phyloP scores from a whole-genome alignment of 2,329 filamentous ascomycete genomes.

The Juglanconis sp. region DNA sequence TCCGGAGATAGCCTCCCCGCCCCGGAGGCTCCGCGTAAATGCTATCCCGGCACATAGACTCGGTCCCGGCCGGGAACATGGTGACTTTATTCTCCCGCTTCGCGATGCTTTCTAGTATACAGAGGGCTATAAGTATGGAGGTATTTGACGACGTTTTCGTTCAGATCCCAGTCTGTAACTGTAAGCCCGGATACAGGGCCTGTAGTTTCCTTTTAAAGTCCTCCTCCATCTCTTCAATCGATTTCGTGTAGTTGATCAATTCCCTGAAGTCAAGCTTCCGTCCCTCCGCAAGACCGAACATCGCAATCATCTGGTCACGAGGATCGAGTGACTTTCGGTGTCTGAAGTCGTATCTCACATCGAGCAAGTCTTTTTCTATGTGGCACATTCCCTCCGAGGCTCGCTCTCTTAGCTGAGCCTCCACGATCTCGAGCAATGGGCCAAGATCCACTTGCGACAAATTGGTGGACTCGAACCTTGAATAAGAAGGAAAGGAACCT shows the following conservation, averaged over 20 bases:
- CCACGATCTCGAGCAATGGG: neutral
- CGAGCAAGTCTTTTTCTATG: neutral
- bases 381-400: neutral
- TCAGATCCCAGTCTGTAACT: too few species aligned
- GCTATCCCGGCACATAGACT: slow-evolving; percentile 12
- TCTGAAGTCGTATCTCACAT: neutral
- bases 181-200: too few species aligned
- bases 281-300: neutral
- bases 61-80: slow-evolving; percentile 1
- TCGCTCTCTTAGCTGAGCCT: neutral
- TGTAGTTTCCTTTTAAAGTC: too few species aligned
- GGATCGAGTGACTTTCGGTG: neutral
- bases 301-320: neutral
- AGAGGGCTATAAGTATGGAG: too few species aligned
- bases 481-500: too few species aligned
- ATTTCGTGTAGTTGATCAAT: too few species aligned
- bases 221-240: too few species aligned
- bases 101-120: too few species aligned
- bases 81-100: too few species aligned
- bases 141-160: too few species aligned
- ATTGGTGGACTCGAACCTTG: neutral
- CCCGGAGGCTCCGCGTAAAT: slow-evolving; percentile 7
- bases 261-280: neutral
- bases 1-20: slow-evolving; percentile 7
- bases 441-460: neutral